Base-by-base conservation (phyloP, 768 basidiomycete genomes). In the Boletus subparvulus region DNA sequence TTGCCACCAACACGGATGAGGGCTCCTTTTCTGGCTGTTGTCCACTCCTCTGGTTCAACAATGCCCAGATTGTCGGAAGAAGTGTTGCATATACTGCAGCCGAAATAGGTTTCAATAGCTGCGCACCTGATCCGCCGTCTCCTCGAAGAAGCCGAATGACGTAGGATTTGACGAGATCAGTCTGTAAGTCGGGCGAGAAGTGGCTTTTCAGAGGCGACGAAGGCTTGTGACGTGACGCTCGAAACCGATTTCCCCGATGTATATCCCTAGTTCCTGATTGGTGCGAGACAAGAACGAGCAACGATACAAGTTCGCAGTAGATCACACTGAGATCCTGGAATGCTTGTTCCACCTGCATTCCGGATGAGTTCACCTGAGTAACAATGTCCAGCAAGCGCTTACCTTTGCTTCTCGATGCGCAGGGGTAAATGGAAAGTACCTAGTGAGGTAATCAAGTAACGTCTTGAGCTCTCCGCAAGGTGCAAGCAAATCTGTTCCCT, bases 401-500 rank as follows among this genome's bases (percentile, higher is more conserved):
- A 55, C 90, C 79, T 87, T 87, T 59, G 80, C 77, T 66, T 90
- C 87, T 44, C 80, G 77, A 55, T 70, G 76, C 73, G 58, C 76
- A 69, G 74, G 70, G 41, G 66, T 70, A 70, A 93, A 94, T 1
- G 95, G 95, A 68, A 98, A 97, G 71, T 94, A 93, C 4, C 86
- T 78, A 6, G 83, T 71, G 81, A 96, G 88, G 65, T 92, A 85
- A 12, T 79, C 78, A 1, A 97, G 76, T 17, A 97, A 70, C 12
- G 70, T 71, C 54, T 75, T 75, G 42, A 93, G 75, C 50, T 86
- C 81, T 12, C 80, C 77, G 21, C 78, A 67, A 13, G 75, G 69
- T 6, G 54, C 50, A 8, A 60, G 61, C 19, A 63, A 56, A 48
- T 69, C 65, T 4, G 51, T 47, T 36, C 55, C 68, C 66, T 69